Conservation (phyloP, 2,329 filamentous ascomycete genomes). For the Pseudogymnoascus destructans region DNA sequence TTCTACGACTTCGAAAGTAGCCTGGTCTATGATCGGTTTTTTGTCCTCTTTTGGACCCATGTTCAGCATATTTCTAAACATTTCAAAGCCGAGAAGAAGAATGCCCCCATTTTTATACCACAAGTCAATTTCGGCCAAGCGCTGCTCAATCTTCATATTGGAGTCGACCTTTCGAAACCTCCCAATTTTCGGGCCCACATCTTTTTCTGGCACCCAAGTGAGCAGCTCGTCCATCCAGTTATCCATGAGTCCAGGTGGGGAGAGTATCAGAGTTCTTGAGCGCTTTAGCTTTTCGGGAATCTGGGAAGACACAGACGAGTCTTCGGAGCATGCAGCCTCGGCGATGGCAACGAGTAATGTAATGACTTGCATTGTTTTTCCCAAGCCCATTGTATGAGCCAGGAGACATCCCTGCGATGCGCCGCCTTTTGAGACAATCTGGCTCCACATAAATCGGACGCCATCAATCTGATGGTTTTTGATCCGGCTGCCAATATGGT, state of each 20-base stretch:
- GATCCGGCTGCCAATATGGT: slow-evolving; percentile 49
- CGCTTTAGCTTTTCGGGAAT: slow-evolving; percentile 52
- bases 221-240: slow-evolving; percentile 75
- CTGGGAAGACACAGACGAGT: slow-evolving; percentile 46
- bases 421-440: slow-evolving; percentile 48
- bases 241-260: slow-evolving; percentile 58
- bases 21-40: slow-evolving; percentile 12
- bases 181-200: slow-evolving; percentile 35
- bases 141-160: slow-evolving; percentile 25
- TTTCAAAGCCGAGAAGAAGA: slow-evolving; percentile 61
- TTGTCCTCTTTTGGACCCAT: slow-evolving; percentile 25
- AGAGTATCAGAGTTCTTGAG: slow-evolving; percentile 58
- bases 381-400: slow-evolving; percentile 82
- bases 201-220: slow-evolving; percentile 48
- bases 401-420: slow-evolving; percentile 59
- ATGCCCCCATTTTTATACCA: slow-evolving; percentile 60
- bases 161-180: slow-evolving; percentile 42
- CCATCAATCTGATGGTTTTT: slow-evolving; percentile 73
- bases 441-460: slow-evolving; percentile 80
- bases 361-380: slow-evolving; percentile 87
- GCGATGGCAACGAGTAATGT: slow-evolving; percentile 66
- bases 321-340: slow-evolving; percentile 46
- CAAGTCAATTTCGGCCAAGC: slow-evolving; percentile 33
- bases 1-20: slow-evolving; percentile 29
- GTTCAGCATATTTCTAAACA: slow-evolving; percentile 41